Evolutionary conservation across 2,329 filamentous ascomycete species (phyloP).

Genomic region (Ampelomyces quisqualis): DNA sequence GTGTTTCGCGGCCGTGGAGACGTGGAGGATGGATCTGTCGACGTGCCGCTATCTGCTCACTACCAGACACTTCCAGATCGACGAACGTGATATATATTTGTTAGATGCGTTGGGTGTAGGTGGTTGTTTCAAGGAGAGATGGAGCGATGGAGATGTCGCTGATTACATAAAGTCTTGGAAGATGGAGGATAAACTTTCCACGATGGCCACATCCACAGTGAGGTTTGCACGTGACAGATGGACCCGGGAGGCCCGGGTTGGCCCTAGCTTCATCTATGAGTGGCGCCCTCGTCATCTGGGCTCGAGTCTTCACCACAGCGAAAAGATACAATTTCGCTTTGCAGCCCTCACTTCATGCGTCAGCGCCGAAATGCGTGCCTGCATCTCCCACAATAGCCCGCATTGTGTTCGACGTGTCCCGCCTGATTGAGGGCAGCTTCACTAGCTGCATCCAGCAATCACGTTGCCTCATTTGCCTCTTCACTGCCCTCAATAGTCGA

Average conservation of each 20-base stretch:
- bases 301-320: conserved; percentile 5
- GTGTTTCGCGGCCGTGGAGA: too few species aligned
- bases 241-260: not conserved
- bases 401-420: conserved; percentile 9
- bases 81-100: too few species aligned
- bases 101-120: too few species aligned
- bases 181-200: too few species aligned
- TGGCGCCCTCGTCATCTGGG: conserved; percentile 13
- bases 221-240: too few species aligned
- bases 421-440: conserved; percentile 11
- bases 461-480: conserved; percentile 13
- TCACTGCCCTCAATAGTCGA: conserved; percentile 2
- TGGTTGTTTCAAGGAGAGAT: too few species aligned
- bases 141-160: too few species aligned
- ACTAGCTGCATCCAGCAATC: conserved; percentile 4
- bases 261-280: not conserved
- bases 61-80: too few species aligned
- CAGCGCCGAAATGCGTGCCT: conserved; percentile 31
- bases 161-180: too few species aligned
- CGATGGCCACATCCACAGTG: too few species aligned
- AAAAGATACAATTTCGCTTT: conserved; percentile 6
- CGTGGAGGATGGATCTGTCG: too few species aligned
- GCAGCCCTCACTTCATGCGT: conserved; percentile 3
- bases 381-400: conserved; percentile 5
- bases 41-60: too few species aligned